Evolutionary conservation across 1,139 yeast species (phyloP).

Genomic region (Ogataea hybrid): DNA sequence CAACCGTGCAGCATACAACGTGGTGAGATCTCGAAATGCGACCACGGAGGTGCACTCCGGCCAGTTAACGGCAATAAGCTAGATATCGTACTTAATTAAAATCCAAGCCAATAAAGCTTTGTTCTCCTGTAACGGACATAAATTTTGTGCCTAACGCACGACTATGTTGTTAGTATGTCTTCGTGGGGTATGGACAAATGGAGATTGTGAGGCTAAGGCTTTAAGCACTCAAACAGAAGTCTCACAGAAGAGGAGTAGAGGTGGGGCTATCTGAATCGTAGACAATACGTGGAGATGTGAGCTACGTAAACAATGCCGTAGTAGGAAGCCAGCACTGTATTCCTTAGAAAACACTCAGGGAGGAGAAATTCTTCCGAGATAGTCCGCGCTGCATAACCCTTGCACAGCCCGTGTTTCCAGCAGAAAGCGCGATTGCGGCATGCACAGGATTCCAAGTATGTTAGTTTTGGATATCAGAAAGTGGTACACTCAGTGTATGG

Average conservation of each 20-base stretch:
- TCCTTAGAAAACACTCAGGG: not conserved
- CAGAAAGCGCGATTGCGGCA: not conserved
- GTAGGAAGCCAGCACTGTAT: not conserved
- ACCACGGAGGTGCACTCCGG: not conserved
- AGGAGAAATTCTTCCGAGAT: slow-evolving; percentile 2
- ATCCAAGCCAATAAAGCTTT: not conserved
- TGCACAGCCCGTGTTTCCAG: not conserved
- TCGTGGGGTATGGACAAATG: slow-evolving; percentile 1
- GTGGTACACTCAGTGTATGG: no score
- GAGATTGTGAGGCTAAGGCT: not conserved
- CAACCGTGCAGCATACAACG: not conserved
- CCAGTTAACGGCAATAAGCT: not conserved
- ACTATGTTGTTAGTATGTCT: not conserved
- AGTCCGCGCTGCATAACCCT: not conserved
- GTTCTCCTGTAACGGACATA: not conserved
- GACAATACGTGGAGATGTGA: not conserved
- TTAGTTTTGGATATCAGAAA: no score
- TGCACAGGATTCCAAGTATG: not conserved
- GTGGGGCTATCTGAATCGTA: not conserved
- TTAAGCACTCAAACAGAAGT: no score
- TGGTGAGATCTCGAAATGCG: not conserved
- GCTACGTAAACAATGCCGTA: not conserved
- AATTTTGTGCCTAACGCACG: not conserved
- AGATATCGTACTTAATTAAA: not conserved
- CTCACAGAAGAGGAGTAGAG: not conserved